phyloP scores from a whole-genome alignment of 345 rosid genomes.

The Rhodamnia rubescens region DNA sequence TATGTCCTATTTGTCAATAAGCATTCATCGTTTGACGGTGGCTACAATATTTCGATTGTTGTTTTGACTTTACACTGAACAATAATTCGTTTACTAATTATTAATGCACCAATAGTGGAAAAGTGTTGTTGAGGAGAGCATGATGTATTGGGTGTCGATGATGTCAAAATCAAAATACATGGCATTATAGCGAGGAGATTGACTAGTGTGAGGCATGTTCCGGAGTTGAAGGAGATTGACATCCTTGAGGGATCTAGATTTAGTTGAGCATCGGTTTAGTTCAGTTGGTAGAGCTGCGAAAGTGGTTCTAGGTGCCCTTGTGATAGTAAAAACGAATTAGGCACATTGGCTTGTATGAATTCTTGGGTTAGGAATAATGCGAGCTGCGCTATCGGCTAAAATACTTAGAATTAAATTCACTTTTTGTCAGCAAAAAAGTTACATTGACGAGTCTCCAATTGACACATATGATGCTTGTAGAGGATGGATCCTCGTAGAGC shows the following conservation, averaged over 20 bases:
- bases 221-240: neutral
- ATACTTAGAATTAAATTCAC: neutral
- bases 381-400: neutral
- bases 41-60: neutral
- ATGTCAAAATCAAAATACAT: neutral
- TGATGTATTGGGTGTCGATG: neutral
- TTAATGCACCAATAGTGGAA: neutral
- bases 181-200: neutral
- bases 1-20: neutral
- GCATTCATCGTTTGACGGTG: neutral
- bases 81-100: neutral
- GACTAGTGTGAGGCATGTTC: neutral
- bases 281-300: neutral
- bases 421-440: neutral
- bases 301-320: neutral
- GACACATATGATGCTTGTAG: neutral
- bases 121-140: neutral
- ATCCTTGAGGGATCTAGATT: neutral
- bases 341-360: neutral
- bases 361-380: neutral
- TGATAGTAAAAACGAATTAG: neutral
- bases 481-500: rapidly evolving
- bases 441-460: neutral
- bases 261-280: neutral
- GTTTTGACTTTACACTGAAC: neutral